A percentile compares a stretch with the other conserved stretches of the same genome.
These are phyloP conservation scores for Diatrype stigma DNA, from an alignment of 2,329 filamentous ascomycete species.

Conservation along the genomic window DNA sequence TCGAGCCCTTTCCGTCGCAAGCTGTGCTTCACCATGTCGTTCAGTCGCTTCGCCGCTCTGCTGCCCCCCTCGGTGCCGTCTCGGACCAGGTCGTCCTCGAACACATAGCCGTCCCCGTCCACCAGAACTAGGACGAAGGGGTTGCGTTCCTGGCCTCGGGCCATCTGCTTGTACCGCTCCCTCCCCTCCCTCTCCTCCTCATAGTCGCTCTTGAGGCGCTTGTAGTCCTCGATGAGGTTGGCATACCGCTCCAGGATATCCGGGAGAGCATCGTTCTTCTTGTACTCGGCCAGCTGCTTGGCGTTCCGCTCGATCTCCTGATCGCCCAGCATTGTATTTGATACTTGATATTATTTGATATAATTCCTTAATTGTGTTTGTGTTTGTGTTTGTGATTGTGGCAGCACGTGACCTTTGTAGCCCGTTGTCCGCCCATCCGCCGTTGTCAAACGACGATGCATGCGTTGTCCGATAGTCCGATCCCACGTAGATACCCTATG, in stretches of 20 bases:
- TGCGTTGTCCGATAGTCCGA: too few species aligned
- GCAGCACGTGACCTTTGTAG: too few species aligned
- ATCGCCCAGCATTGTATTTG: conserved; percentile 24
- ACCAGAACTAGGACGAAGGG: conserved; percentile 58
- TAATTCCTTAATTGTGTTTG: neutral
- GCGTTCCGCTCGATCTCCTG: conserved; percentile 23
- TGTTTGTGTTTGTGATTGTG: too few species aligned
- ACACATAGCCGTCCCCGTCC: conserved; percentile 59
- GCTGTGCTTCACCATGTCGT: conserved; percentile 44
- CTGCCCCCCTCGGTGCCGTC: conserved; percentile 50
- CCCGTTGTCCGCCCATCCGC: too few species aligned
- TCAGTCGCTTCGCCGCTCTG: conserved; percentile 49
- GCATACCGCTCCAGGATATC: conserved; percentile 30
- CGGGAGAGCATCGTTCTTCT: conserved; percentile 20
- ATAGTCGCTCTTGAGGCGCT: conserved; percentile 50
- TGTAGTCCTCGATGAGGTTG: conserved; percentile 49
- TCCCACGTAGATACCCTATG: too few species aligned
- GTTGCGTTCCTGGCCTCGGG: conserved; percentile 45
- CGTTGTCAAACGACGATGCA: too few species aligned
- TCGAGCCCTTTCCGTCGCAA: conserved; percentile 44
- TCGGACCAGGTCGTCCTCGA: conserved; percentile 45
- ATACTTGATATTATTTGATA: neutral
- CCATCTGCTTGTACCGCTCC: conserved; percentile 52
- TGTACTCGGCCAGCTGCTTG: conserved; percentile 28
- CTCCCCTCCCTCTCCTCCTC: conserved; percentile 51